Evolutionary conservation across 2,329 filamentous ascomycete species (phyloP), one percentile per base, ranked within the genome.

Genomic region (Calonectria crousiana): DNA sequence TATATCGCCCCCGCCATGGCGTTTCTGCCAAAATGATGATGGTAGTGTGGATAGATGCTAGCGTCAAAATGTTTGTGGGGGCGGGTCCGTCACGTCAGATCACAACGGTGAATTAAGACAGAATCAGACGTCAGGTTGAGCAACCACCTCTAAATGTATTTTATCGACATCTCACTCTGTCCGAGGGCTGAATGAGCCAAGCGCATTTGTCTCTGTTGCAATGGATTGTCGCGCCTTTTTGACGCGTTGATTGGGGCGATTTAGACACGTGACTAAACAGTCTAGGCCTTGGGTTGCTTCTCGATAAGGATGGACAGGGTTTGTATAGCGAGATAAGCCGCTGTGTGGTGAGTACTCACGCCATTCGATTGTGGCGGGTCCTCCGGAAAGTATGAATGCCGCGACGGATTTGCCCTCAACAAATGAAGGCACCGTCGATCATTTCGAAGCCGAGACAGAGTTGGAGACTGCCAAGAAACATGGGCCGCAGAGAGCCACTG

Each of bases 151-250:
- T 3, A 38, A 3, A 18, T 20, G 6, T 41, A 16, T 5, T 18
- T 18, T 16, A 16, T 20, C 8, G 8, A 4, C 18, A n/a, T 4
- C 6, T 2, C 18, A 20, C 1, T 44, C 0, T 3, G 6, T 6
- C 18, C 2, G 18, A 18, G 14, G 2, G 41, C 6, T 20, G 0
- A 44, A 44, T 6, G 6, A 44, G 41, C 16, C 10, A 41, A 41
- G 13, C 3, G 14, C 5, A 41, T 18, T 41, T 41, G 1, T 41
- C 16, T 34, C 10, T 3, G 32, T 11, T 34, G 38, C 14, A 9
- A 10, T 44, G 8, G 1, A 41, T 18, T 41, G 6, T n/a, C 18
- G 8, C 41, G 18, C 41, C 16, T 4, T 10, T 20, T 20, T 58
- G 23, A 10, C 13, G 10, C 4, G 20, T 9, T 32, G 8, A 20